Percentiles rank a stretch among this genome's conserved stretches.
Evolutionary conservation across 2,329 filamentous ascomycete genomes (phyloP).

Genomic region (Cyphellophora europaea): DNA sequence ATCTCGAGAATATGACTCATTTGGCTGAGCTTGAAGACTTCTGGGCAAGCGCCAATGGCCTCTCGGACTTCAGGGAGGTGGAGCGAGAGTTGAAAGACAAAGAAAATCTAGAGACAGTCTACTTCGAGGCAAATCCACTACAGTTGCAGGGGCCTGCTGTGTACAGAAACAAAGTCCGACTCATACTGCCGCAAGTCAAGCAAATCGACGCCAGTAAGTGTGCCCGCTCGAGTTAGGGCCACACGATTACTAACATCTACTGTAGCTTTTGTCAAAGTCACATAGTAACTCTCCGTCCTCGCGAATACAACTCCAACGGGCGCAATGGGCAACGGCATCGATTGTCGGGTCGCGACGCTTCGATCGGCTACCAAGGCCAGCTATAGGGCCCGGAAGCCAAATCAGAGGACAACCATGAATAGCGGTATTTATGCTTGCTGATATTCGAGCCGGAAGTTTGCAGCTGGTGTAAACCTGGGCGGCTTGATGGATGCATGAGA

Average conservation of each 20-base stretch:
- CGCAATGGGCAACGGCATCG: no score
- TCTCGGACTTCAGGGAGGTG: conserved; percentile 72
- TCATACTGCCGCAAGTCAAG: conserved; percentile 76
- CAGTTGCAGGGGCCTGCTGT: conserved; percentile 70
- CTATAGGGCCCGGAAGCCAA: no score
- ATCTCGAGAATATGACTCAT: conserved; percentile 61
- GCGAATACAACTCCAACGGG: no score
- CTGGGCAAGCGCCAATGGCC: conserved; percentile 85
- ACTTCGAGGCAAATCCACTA: conserved; percentile 90
- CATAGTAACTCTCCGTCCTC: no score
- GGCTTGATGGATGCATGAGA: no score
- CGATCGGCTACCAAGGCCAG: no score
- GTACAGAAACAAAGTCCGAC: conserved; percentile 85
- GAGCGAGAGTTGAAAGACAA: conserved; percentile 70
- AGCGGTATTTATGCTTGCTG: no score
- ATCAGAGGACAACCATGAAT: no score
- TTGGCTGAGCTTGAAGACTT: conserved; percentile 73
- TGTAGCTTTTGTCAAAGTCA: conserved; percentile 12
- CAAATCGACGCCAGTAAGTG: conserved; percentile 97
- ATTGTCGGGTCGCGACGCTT: no score
- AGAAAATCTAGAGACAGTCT: conserved; percentile 73
- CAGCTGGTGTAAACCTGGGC: no score
- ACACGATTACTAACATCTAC: not conserved
- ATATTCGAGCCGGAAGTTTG: no score
- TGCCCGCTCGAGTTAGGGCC: not conserved